phyloP scores from a whole-genome alignment of 164 flowering plant species.

The Brasenia schreberi region DNA sequence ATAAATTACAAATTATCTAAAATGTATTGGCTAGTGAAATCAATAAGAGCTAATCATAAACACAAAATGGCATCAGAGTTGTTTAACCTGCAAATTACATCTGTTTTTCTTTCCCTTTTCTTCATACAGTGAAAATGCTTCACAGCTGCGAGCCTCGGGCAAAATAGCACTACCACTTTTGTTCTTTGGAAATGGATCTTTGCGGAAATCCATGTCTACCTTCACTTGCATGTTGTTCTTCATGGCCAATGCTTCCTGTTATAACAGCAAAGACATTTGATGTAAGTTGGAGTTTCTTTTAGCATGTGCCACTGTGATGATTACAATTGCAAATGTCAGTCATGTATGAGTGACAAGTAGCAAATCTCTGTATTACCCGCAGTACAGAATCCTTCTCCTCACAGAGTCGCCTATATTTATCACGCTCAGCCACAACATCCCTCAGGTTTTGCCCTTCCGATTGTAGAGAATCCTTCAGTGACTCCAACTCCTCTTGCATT shows the following conservation, averaged over 20 bases:
- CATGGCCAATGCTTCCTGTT: conserved; percentile 51
- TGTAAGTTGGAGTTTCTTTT: neutral
- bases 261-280: conserved; percentile 3
- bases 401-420: conserved; percentile 37
- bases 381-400: conserved; percentile 61
- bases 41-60: too few species aligned
- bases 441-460: conserved; percentile 42
- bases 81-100: neutral
- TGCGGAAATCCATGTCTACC: neutral
- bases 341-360: neutral
- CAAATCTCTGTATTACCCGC: conserved; percentile 33
- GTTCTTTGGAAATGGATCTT: neutral
- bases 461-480: conserved; percentile 39
- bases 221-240: conserved; percentile 40
- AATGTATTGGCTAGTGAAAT: too few species aligned
- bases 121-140: neutral
- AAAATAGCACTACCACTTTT: neutral
- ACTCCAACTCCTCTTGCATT: conserved; percentile 57
- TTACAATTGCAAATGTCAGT: neutral
- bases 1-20: neutral
- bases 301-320: neutral
- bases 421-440: conserved; percentile 37
- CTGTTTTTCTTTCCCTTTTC: neutral
- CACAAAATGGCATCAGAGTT: too few species aligned
- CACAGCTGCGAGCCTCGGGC: neutral